These are phyloP conservation scores for Nicotiana otophora DNA, from an alignment of 257 asterid genomes.

Conservation along the genomic window DNA sequence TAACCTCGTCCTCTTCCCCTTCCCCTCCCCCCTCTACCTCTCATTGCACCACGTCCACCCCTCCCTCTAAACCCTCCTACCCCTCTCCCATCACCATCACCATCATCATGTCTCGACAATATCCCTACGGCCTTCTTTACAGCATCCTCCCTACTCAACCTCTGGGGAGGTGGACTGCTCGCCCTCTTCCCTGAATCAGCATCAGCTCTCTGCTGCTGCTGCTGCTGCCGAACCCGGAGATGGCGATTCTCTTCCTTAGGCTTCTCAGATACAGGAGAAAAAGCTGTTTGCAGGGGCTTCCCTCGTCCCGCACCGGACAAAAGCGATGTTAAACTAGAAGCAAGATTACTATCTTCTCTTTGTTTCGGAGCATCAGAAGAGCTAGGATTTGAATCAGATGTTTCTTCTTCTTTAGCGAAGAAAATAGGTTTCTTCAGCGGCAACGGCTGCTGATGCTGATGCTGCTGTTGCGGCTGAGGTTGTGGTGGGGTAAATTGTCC, in stretches of 20 bases:
- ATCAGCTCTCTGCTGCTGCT: neutral
- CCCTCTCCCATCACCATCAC: conserved; percentile 11
- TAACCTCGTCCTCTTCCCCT: conserved; percentile 19
- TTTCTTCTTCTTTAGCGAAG: conserved; percentile 22
- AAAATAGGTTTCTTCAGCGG: conserved; percentile 20
- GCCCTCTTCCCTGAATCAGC: conserved; percentile 8
- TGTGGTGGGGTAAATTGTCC: conserved; percentile 14
- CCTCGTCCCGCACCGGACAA: conserved; percentile 72
- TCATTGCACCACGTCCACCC: conserved; percentile 32
- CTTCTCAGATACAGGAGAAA: conserved; percentile 18
- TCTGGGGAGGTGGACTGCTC: conserved; percentile 17
- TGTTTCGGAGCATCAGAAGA: neutral
- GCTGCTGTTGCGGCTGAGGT: conserved; percentile 12
- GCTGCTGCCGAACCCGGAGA: conserved; percentile 22
- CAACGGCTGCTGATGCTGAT: conserved; percentile 9
- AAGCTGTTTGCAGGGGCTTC: conserved; percentile 26
- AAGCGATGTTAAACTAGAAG: conserved; percentile 17
- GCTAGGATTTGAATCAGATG: conserved; percentile 11
- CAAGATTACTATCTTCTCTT: conserved; percentile 14
- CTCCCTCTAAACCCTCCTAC: conserved; percentile 27
- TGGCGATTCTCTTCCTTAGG: conserved; percentile 52
- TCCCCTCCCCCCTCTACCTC: conserved; percentile 25
- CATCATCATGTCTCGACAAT: conserved; percentile 36
- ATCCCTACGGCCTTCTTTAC: conserved; percentile 44
- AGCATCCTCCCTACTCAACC: conserved; percentile 53